phyloP scores from a whole-genome alignment of 306 rosid genomes.

The Astragalus glycyphyllos region DNA sequence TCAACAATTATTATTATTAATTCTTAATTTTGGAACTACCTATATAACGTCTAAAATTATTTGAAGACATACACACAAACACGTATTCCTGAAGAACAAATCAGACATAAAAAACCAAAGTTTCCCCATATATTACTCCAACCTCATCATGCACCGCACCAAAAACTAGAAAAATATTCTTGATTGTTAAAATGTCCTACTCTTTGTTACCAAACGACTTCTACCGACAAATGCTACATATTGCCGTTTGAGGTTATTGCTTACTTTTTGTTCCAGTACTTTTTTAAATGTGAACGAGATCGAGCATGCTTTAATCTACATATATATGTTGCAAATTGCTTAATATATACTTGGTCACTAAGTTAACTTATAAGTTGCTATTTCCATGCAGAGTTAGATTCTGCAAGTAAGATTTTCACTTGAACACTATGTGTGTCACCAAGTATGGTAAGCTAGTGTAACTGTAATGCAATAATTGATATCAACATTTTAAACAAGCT shows the following conservation, averaged over 20 bases:
- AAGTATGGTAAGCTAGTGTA: constrained; percentile 31
- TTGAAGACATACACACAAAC: constrained; percentile 35
- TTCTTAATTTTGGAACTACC: constrained; percentile 31
- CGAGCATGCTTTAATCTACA: too few species aligned
- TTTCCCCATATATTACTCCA: constrained; percentile 5
- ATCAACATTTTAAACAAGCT: constrained; percentile 33
- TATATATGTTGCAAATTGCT: too few species aligned
- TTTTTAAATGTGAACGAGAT: too few species aligned
- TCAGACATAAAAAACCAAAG: constrained; percentile 37
- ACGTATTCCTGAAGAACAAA: constrained; percentile 53
- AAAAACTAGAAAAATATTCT: constrained; percentile 44
- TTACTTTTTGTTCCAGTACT: too few species aligned
- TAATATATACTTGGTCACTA: constrained; percentile 29
- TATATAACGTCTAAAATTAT: constrained; percentile 28
- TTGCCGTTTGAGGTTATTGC: constrained; percentile 18
- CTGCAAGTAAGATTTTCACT: constrained; percentile 34
- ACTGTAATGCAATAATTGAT: constrained; percentile 35
- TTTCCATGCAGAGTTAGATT: constrained; percentile 38
- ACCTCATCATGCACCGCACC: constrained; percentile 66
- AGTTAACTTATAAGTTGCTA: constrained; percentile 33
- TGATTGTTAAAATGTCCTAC: constrained; percentile 63
- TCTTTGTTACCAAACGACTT: constrained; percentile 48
- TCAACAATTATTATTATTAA: constrained; percentile 39
- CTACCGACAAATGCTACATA: constrained; percentile 55
- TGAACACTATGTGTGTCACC: constrained; percentile 35